Conservation (phyloP, 2,329 filamentous ascomycete genomes). For the Paecilomyces sp. region DNA sequence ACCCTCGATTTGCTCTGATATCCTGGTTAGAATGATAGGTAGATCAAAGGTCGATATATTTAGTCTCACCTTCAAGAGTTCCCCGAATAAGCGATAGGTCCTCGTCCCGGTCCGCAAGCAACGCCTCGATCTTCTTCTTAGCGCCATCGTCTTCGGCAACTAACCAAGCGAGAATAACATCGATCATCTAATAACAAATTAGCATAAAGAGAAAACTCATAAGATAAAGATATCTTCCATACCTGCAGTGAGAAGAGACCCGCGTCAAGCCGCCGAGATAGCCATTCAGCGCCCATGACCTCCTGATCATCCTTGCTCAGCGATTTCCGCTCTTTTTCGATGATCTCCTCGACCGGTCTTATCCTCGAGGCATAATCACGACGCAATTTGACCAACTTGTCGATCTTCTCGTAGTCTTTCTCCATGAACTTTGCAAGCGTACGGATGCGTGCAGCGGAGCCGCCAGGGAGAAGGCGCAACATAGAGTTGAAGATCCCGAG, state of each 20-base stretch:
- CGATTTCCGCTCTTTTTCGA: constrained; percentile 50
- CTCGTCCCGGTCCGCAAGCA: constrained; percentile 64
- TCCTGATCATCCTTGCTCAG: constrained; percentile 54
- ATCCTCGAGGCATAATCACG: constrained; percentile 62
- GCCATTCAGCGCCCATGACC: constrained; percentile 61
- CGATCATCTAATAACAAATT: constrained; percentile 50
- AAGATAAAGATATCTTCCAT: constrained; percentile 4
- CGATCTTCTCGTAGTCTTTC: constrained; percentile 81
- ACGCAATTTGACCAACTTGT: constrained; percentile 63
- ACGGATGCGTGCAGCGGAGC: constrained; percentile 72
- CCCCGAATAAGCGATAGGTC: constrained; percentile 54
- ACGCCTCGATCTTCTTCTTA: constrained; percentile 53
- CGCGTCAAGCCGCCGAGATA: constrained; percentile 70
- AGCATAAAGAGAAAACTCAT: no score
- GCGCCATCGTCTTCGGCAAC: constrained; percentile 81
- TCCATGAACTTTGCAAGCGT: constrained; percentile 92
- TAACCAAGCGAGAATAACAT: constrained; percentile 83
- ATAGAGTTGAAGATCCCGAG: constrained; percentile 79
- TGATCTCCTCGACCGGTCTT: constrained; percentile 54
- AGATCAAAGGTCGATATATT: not conserved
- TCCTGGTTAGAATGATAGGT: constrained; percentile 9
- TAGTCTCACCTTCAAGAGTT: constrained; percentile 56
- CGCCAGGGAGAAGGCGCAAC: constrained; percentile 68
- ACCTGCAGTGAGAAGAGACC: constrained; percentile 74
- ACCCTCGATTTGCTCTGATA: constrained; percentile 53